Evolutionary conservation across 805 yeast genomes (phyloP), one percentile per base, ranked within the genome.

Genomic region (Huiozyma sinensis): DNA sequence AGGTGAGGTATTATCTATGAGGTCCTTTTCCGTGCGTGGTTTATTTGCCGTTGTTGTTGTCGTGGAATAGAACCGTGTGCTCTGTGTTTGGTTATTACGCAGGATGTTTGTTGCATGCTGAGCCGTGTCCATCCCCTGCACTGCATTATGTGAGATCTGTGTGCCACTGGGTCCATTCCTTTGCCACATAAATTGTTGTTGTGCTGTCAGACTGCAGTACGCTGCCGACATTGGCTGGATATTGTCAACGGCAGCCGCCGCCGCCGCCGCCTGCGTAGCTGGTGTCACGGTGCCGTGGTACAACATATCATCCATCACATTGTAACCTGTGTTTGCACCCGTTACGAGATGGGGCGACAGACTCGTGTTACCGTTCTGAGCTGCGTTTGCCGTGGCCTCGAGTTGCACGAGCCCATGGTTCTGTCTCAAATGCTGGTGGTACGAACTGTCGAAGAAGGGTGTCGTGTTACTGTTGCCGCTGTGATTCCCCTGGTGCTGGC

Each of bases 371-470:
- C 33, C 33, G 33, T 9, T 8, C 11, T 8, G n/a, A 2, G 33
- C 33, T n/a, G 11, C 31, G 13, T 38, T 32, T 6, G 7, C 31
- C 12, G 32, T 24, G 33, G 53, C 37, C 11, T 59, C 62, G 35
- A 49, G 46, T 39, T 48, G 47, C 17, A 60, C 61, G 2, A 65
- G 46, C 35, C 66, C 68, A 33, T 62, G 61, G 46, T 63, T 63
- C 43, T 64, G 66, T 43, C 65, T 61, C 47, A 66, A 49, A 51
- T 64, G 56, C 49, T 66, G 68, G 51, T 66, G 67, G 51, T 65
- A 66, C n/a, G 70, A 57, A 28, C 67, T 65, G 44, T 67, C 70
- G 41, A 67, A 67, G 47, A 67, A 67, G 6, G 68, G 53, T 1
- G 62, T 55, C 1, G 64, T 47, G 24, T 4, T 17, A 4, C 24